Conservation (phyloP, 1,284 basidiomycete genomes). For the Ustilago bromivora region DNA sequence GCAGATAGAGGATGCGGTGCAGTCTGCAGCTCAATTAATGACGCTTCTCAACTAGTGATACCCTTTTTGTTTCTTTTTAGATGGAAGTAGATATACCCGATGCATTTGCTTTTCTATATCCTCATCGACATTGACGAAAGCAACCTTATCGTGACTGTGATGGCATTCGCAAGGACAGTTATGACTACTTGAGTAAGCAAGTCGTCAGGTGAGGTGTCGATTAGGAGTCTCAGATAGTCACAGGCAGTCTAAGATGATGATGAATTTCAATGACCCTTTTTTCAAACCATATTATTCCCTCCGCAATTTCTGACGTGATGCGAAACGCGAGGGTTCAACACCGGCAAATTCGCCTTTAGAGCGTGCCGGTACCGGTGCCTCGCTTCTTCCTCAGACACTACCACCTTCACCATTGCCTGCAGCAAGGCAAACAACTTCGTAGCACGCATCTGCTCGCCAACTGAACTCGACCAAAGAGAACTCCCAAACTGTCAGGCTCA, state of each 20-base stretch:
- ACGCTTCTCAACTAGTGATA: slow-evolving; percentile 9
- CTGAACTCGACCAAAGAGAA: neutral
- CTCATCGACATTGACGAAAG: neutral
- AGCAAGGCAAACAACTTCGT: neutral
- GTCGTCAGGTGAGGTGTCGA: too few species aligned
- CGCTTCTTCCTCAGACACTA: neutral
- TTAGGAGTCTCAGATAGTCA: too few species aligned
- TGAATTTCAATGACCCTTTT: neutral
- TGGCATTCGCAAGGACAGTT: neutral
- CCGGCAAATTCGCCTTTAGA: neutral
- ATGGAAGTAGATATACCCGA: slow-evolving; percentile 17
- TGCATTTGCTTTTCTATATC: slow-evolving; percentile 4
- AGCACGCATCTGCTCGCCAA: neutral
- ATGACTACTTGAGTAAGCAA: too few species aligned
- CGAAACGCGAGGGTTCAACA: slow-evolving; percentile 12
- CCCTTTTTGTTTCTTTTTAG: neutral
- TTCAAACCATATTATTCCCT: neutral
- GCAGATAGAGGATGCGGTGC: neutral
- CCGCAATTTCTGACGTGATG: neutral
- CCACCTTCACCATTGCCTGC: neutral
- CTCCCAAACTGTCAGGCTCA: neutral
- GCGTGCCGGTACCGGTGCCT: slow-evolving; percentile 3
- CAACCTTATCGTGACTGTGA: neutral
- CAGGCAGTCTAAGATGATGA: too few species aligned
- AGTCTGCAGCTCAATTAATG: slow-evolving; percentile 19